Evolutionary conservation across 2,329 filamentous ascomycete species (phyloP).

Genomic region (Aspergillus arachidicola): DNA sequence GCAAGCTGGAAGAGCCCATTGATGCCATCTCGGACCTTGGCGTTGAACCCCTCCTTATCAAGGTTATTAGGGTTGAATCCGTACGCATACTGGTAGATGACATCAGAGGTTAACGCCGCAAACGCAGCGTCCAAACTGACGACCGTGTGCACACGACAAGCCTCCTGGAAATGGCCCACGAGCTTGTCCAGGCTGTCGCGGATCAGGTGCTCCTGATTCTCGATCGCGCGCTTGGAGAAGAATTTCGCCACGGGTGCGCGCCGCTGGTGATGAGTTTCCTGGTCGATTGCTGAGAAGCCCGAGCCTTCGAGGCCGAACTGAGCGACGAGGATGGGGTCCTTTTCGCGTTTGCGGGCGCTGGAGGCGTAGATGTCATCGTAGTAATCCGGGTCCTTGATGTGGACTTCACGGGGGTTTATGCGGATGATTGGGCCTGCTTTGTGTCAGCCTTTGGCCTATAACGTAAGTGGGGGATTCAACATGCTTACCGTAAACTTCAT

Average conservation of each 20-base stretch:
- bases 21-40: constrained; percentile 20
- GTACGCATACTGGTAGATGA: constrained; percentile 42
- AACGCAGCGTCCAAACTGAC: constrained; percentile 26
- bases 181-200: constrained; percentile 20
- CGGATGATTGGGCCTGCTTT: constrained; percentile 36
- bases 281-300: constrained; percentile 19
- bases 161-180: constrained; percentile 12
- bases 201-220: constrained; percentile 16
- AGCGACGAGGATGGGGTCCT: constrained; percentile 22
- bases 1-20: constrained; percentile 19
- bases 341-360: constrained; percentile 28
- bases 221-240: constrained; percentile 26
- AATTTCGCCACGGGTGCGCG: constrained; percentile 24
- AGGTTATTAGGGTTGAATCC: constrained; percentile 34
- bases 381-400: constrained; percentile 37
- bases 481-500: constrained; percentile 35
- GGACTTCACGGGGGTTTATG: constrained; percentile 36
- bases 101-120: constrained; percentile 36
- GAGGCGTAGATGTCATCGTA: constrained; percentile 37
- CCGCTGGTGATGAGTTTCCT: constrained; percentile 24
- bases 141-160: constrained; percentile 11
- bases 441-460: not conserved
- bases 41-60: constrained; percentile 32
- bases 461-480: not conserved
- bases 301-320: constrained; percentile 19